These are phyloP conservation scores for Candida buenavistaensis DNA, from an alignment of 1,139 yeast genomes.

Conservation along the genomic window DNA sequence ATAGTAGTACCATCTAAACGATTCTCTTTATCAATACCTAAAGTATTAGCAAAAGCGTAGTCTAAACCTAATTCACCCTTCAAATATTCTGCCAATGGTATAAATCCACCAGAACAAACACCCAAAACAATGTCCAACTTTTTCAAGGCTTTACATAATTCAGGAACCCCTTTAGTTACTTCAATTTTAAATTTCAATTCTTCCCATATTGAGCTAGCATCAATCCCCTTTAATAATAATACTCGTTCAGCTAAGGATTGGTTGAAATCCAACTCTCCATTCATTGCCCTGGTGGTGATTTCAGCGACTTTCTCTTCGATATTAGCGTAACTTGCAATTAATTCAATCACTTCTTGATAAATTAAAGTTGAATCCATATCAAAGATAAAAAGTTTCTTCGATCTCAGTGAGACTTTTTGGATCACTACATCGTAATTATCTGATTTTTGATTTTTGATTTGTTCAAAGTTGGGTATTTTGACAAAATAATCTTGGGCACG, in stretches of 20 bases:
- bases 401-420: conserved; percentile 34
- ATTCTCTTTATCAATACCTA: conserved; percentile 55
- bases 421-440: too few species aligned
- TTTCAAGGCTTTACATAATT: conserved; percentile 64
- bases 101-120: conserved; percentile 93
- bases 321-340: conserved; percentile 67
- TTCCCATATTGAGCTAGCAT: conserved; percentile 72
- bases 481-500: conserved; percentile 21
- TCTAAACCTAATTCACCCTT: conserved; percentile 70
- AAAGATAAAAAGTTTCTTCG: conserved; percentile 74
- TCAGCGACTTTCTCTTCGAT: conserved; percentile 38
- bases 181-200: conserved; percentile 67
- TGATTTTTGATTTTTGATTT: too few species aligned
- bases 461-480: conserved; percentile 7
- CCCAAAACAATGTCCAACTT: conserved; percentile 68
- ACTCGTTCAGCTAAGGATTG: conserved; percentile 80
- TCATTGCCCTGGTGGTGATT: conserved; percentile 95
- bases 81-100: conserved; percentile 80
- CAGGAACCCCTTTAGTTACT: conserved; percentile 82
- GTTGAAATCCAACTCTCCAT: conserved; percentile 90
- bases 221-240: conserved; percentile 73
- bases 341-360: conserved; percentile 93
- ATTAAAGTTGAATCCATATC: conserved; percentile 98
- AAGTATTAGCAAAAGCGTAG: conserved; percentile 83
- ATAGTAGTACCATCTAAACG: conserved; percentile 52